These are phyloP conservation scores for Phytopythium helicoides DNA, from an alignment of 352 stramenopile genomes.

Conservation along the genomic window DNA sequence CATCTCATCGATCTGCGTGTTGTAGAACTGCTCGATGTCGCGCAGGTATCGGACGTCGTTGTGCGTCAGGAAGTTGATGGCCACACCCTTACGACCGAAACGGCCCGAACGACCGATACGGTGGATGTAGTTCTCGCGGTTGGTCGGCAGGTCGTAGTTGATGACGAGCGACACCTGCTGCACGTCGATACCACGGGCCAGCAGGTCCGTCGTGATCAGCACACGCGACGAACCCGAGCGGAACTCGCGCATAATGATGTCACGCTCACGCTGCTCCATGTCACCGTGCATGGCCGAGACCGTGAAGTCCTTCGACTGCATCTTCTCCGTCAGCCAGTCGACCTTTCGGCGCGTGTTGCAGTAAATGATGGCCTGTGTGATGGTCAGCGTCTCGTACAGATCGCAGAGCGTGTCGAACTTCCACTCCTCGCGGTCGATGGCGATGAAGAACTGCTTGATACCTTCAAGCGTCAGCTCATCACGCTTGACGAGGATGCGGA, in stretches of 20 bases:
- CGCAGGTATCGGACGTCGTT: constrained; percentile 98
- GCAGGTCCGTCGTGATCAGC: constrained; percentile 99
- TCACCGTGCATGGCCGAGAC: constrained; percentile 99
- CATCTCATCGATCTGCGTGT: constrained; percentile 99
- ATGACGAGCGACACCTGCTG: constrained; percentile 98
- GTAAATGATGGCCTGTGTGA: constrained; percentile 99
- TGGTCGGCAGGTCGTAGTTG: constrained; percentile 99
- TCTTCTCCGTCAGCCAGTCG: constrained; percentile 99
- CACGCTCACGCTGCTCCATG: constrained; percentile 99
- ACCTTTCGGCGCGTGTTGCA: constrained; percentile 99
- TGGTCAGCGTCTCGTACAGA: constrained; percentile 99
- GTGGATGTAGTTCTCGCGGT: constrained; percentile 99
- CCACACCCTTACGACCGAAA: constrained; percentile 99
- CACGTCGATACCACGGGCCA: constrained; percentile 99
- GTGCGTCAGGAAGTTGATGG: constrained; percentile 99
- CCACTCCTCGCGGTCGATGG: constrained; percentile 98
- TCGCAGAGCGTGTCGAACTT: constrained; percentile 99
- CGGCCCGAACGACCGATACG: constrained; percentile 99
- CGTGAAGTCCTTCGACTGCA: constrained; percentile 99
- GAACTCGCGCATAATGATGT: constrained; percentile 99
- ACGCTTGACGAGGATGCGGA: constrained; percentile 99
- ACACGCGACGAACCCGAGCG: constrained; percentile 98
- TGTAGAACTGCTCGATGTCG: constrained; percentile 99
- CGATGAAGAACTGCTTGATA: constrained; percentile 99
- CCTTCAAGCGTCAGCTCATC: constrained; percentile 99